phyloP scores from a whole-genome alignment of 352 stramenopile genomes.

The Pythium apleroticum region DNA sequence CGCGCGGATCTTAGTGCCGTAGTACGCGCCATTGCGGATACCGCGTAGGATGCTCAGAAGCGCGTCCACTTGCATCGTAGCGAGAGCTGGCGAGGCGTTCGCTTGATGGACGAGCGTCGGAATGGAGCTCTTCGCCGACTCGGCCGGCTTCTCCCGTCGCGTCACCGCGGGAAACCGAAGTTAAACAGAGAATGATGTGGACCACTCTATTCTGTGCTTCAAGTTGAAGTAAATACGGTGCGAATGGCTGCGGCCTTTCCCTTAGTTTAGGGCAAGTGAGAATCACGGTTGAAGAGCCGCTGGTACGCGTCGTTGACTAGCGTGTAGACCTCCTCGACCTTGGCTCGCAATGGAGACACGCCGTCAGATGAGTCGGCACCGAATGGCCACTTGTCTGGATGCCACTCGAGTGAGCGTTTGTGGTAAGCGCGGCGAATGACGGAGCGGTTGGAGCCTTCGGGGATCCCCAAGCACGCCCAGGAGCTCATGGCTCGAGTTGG shows the following conservation, averaged over 20 bases:
- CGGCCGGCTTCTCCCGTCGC: not conserved
- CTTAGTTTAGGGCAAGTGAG: not conserved
- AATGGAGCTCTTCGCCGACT: too few relatives aligned
- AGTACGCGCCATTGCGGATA: constrained; percentile 86
- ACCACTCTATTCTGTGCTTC: constrained; percentile 8
- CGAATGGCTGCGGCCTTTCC: not conserved
- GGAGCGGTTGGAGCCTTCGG: constrained; percentile 38
- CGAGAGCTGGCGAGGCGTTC: not conserved
- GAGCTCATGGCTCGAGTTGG: constrained; percentile 45
- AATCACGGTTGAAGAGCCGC: constrained; percentile 29
- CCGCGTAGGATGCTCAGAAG: constrained; percentile 76
- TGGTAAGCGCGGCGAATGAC: constrained; percentile 62
- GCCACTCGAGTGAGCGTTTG: constrained; percentile 59
- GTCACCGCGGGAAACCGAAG: not conserved
- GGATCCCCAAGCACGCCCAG: constrained; percentile 46
- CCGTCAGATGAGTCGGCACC: not conserved
- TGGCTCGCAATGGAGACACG: constrained; percentile 31
- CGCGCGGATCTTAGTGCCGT: constrained; percentile 88
- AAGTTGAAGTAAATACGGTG: constrained; percentile 7
- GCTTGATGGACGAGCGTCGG: not conserved
- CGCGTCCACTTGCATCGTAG: constrained; percentile 40
- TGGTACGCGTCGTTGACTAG: constrained; percentile 53
- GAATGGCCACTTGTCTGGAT: constrained; percentile 66
- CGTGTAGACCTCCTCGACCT: constrained; percentile 36
- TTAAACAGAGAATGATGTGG: constrained; percentile 8